Evolutionary conservation across 352 stramenopile species (phyloP).

Genomic region (Phytophthora cactorum): DNA sequence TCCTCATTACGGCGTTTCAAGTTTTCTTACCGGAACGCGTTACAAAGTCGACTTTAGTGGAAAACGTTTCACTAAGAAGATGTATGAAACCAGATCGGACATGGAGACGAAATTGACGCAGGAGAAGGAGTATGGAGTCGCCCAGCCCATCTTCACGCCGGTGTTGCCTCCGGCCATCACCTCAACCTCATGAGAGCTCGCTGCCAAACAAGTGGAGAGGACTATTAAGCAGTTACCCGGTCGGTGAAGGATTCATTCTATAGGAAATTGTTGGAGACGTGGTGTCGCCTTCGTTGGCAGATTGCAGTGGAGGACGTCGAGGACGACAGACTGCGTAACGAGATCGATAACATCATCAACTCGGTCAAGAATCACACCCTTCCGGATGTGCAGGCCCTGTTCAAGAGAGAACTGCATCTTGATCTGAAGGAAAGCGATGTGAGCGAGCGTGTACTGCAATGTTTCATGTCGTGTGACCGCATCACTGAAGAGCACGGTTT

Average conservation of each 20-base stretch:
- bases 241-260: constrained; percentile 8
- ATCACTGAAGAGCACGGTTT: constrained; percentile 16
- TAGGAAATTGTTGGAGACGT: constrained; percentile 8
- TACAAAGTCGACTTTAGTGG: constrained; percentile 26
- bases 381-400: constrained; percentile 20
- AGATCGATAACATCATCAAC: constrained; percentile 11
- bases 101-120: not conserved
- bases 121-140: not conserved
- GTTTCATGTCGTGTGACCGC: constrained; percentile 13
- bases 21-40: constrained; percentile 6
- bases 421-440: constrained; percentile 19
- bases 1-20: constrained; percentile 7
- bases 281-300: constrained; percentile 2
- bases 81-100: not conserved
- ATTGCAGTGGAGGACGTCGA: constrained; percentile 4
- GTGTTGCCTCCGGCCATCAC: constrained; percentile 2
- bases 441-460: constrained; percentile 14
- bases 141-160: constrained; percentile 10
- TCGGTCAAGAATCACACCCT: constrained; percentile 17
- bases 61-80: constrained; percentile 10
- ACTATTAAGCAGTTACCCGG: not conserved
- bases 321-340: not conserved
- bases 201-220: constrained; percentile 1
- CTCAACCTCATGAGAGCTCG: constrained; percentile 16
- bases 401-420: constrained; percentile 16